Percentiles rank a stretch among this genome's conserved stretches.
Conservation (phyloP, 208 protist genomes). For the Leishmania aethiopica region DNA sequence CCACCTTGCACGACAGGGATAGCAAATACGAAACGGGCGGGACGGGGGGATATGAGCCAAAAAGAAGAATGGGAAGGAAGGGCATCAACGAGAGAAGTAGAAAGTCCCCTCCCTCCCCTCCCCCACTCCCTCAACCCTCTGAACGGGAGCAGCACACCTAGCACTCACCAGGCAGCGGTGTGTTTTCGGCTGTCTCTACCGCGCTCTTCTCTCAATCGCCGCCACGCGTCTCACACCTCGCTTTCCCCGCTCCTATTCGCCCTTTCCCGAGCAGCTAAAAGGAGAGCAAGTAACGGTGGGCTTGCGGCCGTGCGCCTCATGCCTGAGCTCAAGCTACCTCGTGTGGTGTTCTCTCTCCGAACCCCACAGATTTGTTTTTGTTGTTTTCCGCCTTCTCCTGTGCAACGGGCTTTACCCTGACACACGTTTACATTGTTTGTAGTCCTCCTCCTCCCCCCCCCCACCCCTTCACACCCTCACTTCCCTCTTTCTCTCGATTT, state of each 20-base stretch:
- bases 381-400: neutral
- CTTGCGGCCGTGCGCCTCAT: neutral
- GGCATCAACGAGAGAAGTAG: neutral
- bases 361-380: neutral
- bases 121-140: neutral
- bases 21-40: neutral
- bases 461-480: neutral
- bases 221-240: slow-evolving; percentile 2
- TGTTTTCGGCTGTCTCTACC: neutral
- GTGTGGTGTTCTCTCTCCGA: neutral
- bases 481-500: neutral
- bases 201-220: neutral
- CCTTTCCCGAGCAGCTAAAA: neutral
- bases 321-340: neutral
- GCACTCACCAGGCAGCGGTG: neutral
- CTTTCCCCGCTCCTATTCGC: neutral
- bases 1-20: neutral
- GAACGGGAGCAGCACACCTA: neutral
- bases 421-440: neutral
- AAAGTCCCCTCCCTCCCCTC: neutral
- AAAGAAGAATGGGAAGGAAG: neutral
- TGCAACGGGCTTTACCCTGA: too few relatives aligned
- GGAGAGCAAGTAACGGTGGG: neutral
- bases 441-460: neutral
- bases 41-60: neutral